Evolutionary conservation across 2,329 filamentous ascomycete genomes (phyloP).

Genomic region (Arthroderma sp.): DNA sequence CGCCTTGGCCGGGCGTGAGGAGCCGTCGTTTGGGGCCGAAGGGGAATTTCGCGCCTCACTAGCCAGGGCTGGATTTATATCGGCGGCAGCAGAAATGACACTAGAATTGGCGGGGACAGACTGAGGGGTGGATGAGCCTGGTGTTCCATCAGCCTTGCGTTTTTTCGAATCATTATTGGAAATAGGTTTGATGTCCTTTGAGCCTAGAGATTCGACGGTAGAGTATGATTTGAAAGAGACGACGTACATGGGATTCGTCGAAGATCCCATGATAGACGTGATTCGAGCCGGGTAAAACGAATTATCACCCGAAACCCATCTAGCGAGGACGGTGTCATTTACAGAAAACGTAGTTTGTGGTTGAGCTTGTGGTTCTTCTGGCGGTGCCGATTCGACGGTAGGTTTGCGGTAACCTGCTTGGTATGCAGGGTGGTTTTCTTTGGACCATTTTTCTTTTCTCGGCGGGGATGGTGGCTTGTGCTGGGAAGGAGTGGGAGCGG

Average conservation of each 20-base stretch:
- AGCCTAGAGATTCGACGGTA: conserved; percentile 66
- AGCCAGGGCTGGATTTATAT: conserved; percentile 52
- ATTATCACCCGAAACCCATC: conserved; percentile 82
- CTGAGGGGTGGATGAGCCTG: conserved; percentile 27
- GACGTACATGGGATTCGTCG: conserved; percentile 80
- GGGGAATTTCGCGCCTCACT: conserved; percentile 47
- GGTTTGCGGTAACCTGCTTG: conserved; percentile 45
- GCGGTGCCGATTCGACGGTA: conserved; percentile 20
- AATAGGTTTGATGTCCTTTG: conserved; percentile 71
- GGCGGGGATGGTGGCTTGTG: conserved; percentile 35
- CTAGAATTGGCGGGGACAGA: conserved; percentile 33
- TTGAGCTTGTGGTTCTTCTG: conserved; percentile 41
- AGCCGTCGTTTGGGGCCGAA: conserved; percentile 48
- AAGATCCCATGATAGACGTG: conserved; percentile 83
- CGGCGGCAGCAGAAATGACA: conserved; percentile 53
- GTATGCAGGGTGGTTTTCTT: conserved; percentile 68
- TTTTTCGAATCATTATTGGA: conserved; percentile 55
- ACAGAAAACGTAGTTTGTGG: conserved; percentile 55
- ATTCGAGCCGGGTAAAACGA: conserved; percentile 86
- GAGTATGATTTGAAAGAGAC: conserved; percentile 88
- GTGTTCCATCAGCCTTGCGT: conserved; percentile 65
- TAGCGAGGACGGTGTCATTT: conserved; percentile 80
- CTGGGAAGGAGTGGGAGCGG: conserved; percentile 35
- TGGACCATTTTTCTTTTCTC: conserved; percentile 61
- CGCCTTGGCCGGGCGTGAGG: conserved; percentile 51